Evolutionary conservation across 352 stramenopile species (phyloP).

Genomic region (Globisporangium nagaii): DNA sequence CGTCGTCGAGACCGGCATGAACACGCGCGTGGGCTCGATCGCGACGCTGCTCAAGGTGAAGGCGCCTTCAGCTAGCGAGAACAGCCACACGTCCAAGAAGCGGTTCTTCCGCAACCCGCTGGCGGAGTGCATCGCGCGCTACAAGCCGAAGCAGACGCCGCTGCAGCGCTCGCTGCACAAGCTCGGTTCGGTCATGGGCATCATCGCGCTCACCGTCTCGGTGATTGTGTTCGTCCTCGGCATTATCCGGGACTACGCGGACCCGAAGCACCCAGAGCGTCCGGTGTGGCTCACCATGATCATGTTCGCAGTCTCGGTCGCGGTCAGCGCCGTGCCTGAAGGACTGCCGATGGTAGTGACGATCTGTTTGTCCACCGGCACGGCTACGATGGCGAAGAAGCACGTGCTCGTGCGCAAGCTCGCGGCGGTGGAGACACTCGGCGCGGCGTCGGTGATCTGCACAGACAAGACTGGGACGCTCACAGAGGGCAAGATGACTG

Average conservation of each 20-base stretch:
- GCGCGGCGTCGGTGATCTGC: slow-evolving; percentile 89
- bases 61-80: slow-evolving; percentile 5
- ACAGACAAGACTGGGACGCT: slow-evolving; percentile 95
- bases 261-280: slow-evolving; percentile 63
- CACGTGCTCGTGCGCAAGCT: slow-evolving; percentile 86
- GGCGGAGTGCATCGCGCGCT: slow-evolving; percentile 43
- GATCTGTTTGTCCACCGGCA: slow-evolving; percentile 69
- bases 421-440: slow-evolving; percentile 78
- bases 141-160: slow-evolving; percentile 80
- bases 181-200: slow-evolving; percentile 89
- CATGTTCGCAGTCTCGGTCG: slow-evolving; percentile 90
- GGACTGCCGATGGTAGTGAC: slow-evolving; percentile 80
- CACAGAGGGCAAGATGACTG: slow-evolving; percentile 86
- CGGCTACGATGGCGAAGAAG: slow-evolving; percentile 68
- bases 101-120: slow-evolving; percentile 36
- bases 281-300: slow-evolving; percentile 91
- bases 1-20: slow-evolving; percentile 73
- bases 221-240: slow-evolving; percentile 90
- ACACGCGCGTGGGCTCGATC: slow-evolving; percentile 66
- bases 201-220: slow-evolving; percentile 76
- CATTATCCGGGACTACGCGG: slow-evolving; percentile 44
- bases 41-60: slow-evolving; percentile 53
- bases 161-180: slow-evolving; percentile 92
- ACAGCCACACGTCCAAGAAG: slow-evolving; percentile 21
- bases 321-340: slow-evolving; percentile 72